Evolutionary conservation across 2,329 filamentous ascomycete species (phyloP).

Genomic region (Talaromyces sp.): DNA sequence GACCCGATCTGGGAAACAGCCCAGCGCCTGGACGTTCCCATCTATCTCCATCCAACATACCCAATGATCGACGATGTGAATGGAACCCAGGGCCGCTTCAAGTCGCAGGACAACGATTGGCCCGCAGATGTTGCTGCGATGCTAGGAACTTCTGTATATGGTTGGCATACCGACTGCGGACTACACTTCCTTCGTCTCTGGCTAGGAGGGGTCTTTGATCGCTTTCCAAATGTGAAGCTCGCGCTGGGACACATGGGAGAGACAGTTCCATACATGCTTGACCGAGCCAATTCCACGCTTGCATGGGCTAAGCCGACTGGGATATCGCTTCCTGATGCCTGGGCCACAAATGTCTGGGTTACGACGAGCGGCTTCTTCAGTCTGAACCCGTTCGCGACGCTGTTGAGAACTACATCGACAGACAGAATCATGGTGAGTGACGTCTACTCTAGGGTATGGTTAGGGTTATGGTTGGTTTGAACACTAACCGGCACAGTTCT

Average conservation of each 20-base stretch:
- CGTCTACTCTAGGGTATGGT: too few relatives aligned
- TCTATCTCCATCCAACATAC: constrained; percentile 49
- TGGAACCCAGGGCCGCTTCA: constrained; percentile 37
- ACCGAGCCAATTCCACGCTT: constrained; percentile 31
- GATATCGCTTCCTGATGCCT: constrained; percentile 43
- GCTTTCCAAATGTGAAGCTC: constrained; percentile 49
- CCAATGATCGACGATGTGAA: constrained; percentile 27
- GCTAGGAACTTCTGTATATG: constrained; percentile 23
- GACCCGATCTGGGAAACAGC: constrained; percentile 40
- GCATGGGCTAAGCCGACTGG: constrained; percentile 14
- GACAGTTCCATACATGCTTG: constrained; percentile 51
- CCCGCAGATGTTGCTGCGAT: constrained; percentile 13
- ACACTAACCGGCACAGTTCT: too few relatives aligned
- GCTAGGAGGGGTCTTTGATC: constrained; percentile 51
- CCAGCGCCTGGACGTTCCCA: constrained; percentile 43
- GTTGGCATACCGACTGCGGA: constrained; percentile 34
- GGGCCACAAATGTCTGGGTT: constrained; percentile 53
- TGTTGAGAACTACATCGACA: constrained; percentile 29
- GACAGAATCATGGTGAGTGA: constrained; percentile 50
- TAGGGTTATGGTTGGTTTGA: too few relatives aligned
- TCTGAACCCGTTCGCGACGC: constrained; percentile 42
- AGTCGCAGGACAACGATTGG: neutral
- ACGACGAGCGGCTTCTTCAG: constrained; percentile 53
- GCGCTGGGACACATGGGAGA: constrained; percentile 51
- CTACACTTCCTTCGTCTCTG: constrained; percentile 41